Evolutionary conservation across 306 rosid genomes (phyloP).

Genomic region (Argentina anserina): DNA sequence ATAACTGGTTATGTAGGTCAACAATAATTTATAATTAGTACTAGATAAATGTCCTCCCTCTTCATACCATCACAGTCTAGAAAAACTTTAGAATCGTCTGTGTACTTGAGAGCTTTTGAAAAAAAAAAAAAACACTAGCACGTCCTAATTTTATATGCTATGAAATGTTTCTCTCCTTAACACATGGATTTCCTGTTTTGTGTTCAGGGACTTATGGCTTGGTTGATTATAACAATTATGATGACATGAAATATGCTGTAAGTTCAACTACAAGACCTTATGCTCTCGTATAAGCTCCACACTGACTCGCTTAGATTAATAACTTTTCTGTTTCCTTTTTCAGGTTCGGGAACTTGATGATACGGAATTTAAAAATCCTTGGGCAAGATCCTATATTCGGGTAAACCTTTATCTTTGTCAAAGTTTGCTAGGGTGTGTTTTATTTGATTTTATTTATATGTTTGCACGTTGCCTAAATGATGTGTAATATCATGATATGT

Average conservation of each 20-base stretch:
- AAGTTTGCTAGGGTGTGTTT: background rate
- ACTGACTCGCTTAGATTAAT: background rate
- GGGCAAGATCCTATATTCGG: constrained; percentile 92
- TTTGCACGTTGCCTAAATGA: background rate
- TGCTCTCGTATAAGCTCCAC: background rate
- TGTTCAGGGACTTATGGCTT: constrained; percentile 84
- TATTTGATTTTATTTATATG: background rate
- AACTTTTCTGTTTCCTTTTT: constrained; percentile 22
- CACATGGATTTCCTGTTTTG: constrained; percentile 12
- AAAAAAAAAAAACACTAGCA: background rate
- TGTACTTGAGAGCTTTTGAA: background rate
- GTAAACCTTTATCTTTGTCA: constrained; percentile 34
- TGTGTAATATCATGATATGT: background rate
- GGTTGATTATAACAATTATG: constrained; percentile 87
- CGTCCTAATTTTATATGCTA: background rate
- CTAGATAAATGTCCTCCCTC: background rate
- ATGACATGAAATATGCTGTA: constrained; percentile 99
- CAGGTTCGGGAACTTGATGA: constrained; percentile 90
- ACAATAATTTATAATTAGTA: background rate
- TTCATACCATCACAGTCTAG: background rate
- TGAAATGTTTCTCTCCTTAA: background rate
- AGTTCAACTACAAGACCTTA: constrained; percentile 29
- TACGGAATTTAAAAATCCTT: constrained; percentile 94
- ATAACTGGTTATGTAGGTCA: background rate
- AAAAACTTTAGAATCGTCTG: background rate